A percentile compares a stretch with the other conserved stretches of the same genome.
Evolutionary conservation across 2,329 filamentous ascomycete species (phyloP).

Genomic region (Corynespora cassiicola): DNA sequence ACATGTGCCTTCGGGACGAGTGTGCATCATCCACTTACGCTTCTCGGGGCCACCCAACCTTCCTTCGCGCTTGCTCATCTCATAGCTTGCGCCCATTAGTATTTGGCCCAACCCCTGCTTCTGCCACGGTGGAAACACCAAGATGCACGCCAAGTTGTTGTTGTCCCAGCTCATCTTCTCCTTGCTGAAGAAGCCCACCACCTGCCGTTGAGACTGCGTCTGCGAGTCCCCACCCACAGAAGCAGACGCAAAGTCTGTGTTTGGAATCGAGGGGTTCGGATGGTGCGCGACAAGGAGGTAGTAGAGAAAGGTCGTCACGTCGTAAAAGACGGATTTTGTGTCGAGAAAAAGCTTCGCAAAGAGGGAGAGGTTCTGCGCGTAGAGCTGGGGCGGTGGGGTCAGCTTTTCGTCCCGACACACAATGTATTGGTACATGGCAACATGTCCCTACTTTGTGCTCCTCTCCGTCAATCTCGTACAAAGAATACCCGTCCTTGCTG

Average conservation of each 20-base stretch:
- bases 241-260: slow-evolving; percentile 30
- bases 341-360: slow-evolving; percentile 98
- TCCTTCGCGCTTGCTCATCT: slow-evolving; percentile 82
- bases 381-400: slow-evolving; percentile 58
- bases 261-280: slow-evolving; percentile 45
- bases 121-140: slow-evolving; percentile 96
- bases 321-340: slow-evolving; percentile 98
- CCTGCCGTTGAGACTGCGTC: slow-evolving; percentile 52
- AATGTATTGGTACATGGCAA: not conserved
- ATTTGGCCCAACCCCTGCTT: slow-evolving; percentile 85
- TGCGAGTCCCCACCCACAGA: slow-evolving; percentile 1
- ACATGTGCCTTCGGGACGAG: too few species aligned
- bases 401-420: slow-evolving; percentile 1
- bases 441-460: slow-evolving; percentile 63
- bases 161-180: slow-evolving; percentile 99
- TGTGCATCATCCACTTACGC: slow-evolving; percentile 50
- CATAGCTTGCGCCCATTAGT: slow-evolving; percentile 92
- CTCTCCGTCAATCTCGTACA: slow-evolving; percentile 94
- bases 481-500: slow-evolving; percentile 77
- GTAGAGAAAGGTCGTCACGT: slow-evolving; percentile 92
- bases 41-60: slow-evolving; percentile 92
- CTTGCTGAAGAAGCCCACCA: slow-evolving; percentile 98
- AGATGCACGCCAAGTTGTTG: slow-evolving; percentile 95
- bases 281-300: slow-evolving; percentile 84
- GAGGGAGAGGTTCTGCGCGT: slow-evolving; percentile 92